Evolutionary conservation across 2,329 filamentous ascomycete species (phyloP).

Genomic region (Colletotrichum sp.): DNA sequence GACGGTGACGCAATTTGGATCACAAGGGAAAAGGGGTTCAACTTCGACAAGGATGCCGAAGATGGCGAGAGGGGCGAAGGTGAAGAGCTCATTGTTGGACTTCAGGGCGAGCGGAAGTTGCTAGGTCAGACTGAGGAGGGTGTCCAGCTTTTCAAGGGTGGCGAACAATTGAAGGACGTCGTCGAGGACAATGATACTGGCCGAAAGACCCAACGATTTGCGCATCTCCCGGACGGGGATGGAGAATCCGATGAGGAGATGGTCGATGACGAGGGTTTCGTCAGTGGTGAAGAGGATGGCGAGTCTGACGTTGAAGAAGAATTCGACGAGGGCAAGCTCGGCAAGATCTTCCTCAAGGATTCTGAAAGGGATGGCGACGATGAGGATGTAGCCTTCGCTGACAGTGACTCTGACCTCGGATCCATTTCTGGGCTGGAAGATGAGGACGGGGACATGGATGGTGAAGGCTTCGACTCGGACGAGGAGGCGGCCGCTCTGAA

Average conservation of each 20-base stretch:
- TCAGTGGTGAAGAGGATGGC: conserved; percentile 57
- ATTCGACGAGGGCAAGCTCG: conserved; percentile 64
- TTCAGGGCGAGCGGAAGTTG: conserved; percentile 82
- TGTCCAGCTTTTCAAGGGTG: conserved; percentile 84
- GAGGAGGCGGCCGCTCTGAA: conserved; percentile 76
- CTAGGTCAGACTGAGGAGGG: conserved; percentile 84
- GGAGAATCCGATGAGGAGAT: conserved; percentile 47
- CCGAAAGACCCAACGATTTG: conserved; percentile 62
- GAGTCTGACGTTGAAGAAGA: conserved; percentile 60
- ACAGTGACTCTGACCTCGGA: conserved; percentile 95
- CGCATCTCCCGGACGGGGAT: conserved; percentile 65
- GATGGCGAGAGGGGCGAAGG: conserved; percentile 85
- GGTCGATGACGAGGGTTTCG: conserved; percentile 58
- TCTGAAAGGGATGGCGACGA: conserved; percentile 58
- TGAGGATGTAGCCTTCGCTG: conserved; percentile 87
- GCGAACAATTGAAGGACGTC: conserved; percentile 68
- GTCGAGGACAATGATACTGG: conserved; percentile 61
- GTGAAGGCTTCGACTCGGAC: conserved; percentile 60
- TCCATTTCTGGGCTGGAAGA: conserved; percentile 72
- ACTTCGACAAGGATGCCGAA: conserved; percentile 72
- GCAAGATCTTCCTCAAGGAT: conserved; percentile 63
- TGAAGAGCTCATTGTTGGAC: conserved; percentile 89
- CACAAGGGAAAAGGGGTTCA: conserved; percentile 72
- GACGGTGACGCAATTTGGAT: conserved; percentile 98
- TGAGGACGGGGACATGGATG: conserved; percentile 44